These are phyloP conservation scores for Suillus alpinus DNA, from an alignment of 768 basidiomycete species.

Conservation along the genomic window DNA sequence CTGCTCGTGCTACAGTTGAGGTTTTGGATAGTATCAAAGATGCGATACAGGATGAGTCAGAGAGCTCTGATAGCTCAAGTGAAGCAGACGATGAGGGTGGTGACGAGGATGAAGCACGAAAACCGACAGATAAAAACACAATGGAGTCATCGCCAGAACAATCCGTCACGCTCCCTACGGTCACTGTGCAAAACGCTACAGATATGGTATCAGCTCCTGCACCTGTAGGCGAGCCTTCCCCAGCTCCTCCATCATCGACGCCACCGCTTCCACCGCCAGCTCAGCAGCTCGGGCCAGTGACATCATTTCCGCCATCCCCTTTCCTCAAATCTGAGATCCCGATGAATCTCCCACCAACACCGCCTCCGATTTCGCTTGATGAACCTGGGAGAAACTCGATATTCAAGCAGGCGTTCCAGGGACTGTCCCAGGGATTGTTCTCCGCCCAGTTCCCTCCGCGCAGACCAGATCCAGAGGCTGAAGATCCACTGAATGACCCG, in stretches of 20 bases:
- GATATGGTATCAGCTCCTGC: constrained; percentile 3
- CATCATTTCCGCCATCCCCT: constrained; percentile 55
- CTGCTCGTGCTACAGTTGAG: constrained; percentile 83
- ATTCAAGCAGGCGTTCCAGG: constrained; percentile 54
- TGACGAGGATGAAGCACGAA: constrained; percentile 48
- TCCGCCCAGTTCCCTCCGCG: constrained; percentile 50
- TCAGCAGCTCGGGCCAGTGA: constrained; percentile 8
- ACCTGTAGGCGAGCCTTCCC: constrained; percentile 26
- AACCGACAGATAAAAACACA: constrained; percentile 21
- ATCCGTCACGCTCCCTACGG: constrained; percentile 25
- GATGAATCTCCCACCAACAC: constrained; percentile 39
- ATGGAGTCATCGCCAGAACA: constrained; percentile 32
- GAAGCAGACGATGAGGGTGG: constrained; percentile 71
- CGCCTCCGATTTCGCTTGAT: constrained; percentile 55
- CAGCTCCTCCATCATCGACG: constrained; percentile 16
- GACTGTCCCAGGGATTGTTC: constrained; percentile 72
- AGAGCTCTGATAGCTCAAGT: constrained; percentile 62
- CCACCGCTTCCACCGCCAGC: constrained; percentile 26
- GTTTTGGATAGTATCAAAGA: constrained; percentile 88
- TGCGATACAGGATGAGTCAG: constrained; percentile 84
- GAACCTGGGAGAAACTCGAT: constrained; percentile 59
- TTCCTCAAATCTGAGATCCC: constrained; percentile 38
- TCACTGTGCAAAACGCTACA: constrained; percentile 11
- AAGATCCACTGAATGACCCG: constrained; percentile 71
- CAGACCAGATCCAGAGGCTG: constrained; percentile 57